Base-by-base conservation (phyloP, 345 rosid species). In the Populus alba region DNA sequence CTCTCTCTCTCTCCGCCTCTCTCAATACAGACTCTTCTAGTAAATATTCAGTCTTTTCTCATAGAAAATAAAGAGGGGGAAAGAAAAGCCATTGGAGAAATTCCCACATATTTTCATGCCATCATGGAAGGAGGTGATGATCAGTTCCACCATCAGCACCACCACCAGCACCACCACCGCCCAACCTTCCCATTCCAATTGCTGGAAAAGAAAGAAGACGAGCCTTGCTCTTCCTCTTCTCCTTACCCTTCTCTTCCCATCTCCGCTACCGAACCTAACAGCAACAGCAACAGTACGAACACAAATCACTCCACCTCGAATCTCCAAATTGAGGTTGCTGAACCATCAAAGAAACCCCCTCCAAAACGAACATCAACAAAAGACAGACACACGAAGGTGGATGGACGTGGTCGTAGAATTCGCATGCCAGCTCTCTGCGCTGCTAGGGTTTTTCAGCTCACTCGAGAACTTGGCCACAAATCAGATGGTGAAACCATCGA, bases 361-460 rank as follows among this genome's bases (percentile, higher is more conserved):
- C 91, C 97, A 1, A 95, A 95, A 82, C 82, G 98, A 47, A 89
- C 97, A 3, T 95, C 97, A 0, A 91, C 99, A 9, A 95, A 95
- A 74, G 99, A 95, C 80, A 89, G 99, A 7, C 99, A 95, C 85
- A 95, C 99, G 0, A 95, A 95, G 79, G 98, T 95, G 17, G 98
- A 95, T 41, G 98, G 98, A 23, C 91, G 98, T 70, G 98, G 98
- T 20, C 88, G 98, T 35, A 87, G 98, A 78, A 95, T 95, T 86
- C 92, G 98, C 82, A 95, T 95, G 98, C 98, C 98, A 0, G 98
- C 98, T n/a, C 89, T 95, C 53, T 95, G 98, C 68, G 98, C 98
- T n/a, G 98, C 98, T 81, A 89, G 98, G 89, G 98, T 95, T 80
- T 95, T 95, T 63, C 98, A 95, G 84, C 87, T 95, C 0, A 95